phyloP scores from a whole-genome alignment of 176 grass and related monocot genomes.

The Aegilops bicornis region DNA sequence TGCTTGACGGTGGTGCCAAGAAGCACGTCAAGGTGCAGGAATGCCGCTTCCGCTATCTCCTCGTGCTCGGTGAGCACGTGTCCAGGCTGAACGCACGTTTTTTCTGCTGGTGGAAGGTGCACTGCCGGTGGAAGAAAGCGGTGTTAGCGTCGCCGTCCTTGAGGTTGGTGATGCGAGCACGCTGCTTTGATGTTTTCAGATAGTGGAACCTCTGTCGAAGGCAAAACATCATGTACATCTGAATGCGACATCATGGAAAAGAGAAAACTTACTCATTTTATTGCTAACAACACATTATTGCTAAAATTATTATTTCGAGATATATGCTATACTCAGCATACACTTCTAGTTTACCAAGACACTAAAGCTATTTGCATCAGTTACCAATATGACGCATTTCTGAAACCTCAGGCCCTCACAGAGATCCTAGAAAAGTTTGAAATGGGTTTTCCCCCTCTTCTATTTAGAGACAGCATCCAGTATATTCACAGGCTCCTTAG shows the following conservation, averaged over 20 bases:
- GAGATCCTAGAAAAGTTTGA: slow-evolving; percentile 5
- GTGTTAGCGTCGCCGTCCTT: too few species aligned
- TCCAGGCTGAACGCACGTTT: too few species aligned
- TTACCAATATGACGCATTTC: not conserved
- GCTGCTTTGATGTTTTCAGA: not conserved
- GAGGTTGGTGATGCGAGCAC: too few species aligned
- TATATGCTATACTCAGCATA: not conserved
- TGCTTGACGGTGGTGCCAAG: too few species aligned
- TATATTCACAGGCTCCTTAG: not conserved
- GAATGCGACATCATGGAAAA: not conserved
- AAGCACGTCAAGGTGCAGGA: too few species aligned
- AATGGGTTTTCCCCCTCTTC: not conserved
- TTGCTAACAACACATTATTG: not conserved
- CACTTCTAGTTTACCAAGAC: not conserved
- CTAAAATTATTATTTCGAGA: not conserved
- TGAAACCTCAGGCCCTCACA: not conserved
- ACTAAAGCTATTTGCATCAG: not conserved
- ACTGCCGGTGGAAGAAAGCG: too few species aligned
- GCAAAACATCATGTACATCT: not conserved
- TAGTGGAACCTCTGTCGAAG: not conserved
- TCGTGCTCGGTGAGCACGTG: too few species aligned
- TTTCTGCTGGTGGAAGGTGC: too few species aligned
- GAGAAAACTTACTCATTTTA: not conserved
- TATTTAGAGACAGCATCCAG: not conserved
- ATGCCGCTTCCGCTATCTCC: too few species aligned